These are phyloP conservation scores for Xylaria acuta DNA, from an alignment of 495 filamentous ascomycete genomes.

Conservation along the genomic window DNA sequence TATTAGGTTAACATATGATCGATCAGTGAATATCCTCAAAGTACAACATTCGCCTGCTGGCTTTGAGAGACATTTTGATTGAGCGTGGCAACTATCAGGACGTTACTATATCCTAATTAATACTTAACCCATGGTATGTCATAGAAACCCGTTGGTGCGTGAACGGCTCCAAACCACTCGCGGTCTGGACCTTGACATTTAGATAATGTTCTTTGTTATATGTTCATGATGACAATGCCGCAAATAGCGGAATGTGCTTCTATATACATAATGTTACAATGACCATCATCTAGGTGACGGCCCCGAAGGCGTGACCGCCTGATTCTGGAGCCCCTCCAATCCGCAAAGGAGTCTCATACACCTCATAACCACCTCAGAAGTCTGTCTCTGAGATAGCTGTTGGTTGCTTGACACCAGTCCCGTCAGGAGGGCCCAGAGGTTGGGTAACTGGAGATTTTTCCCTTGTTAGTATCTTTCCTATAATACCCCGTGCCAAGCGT, in stretches of 20 bases:
- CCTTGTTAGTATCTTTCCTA: neutral
- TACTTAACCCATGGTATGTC: neutral
- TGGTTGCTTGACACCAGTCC: constrained; percentile 13
- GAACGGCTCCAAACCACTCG: neutral
- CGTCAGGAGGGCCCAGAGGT: constrained; percentile 9
- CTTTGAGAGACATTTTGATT: neutral
- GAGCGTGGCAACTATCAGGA: neutral
- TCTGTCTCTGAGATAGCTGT: constrained; percentile 9
- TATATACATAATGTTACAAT: neutral
- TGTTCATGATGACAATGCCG: neutral
- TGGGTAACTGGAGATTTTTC: constrained; percentile 13
- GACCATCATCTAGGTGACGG: constrained; percentile 1
- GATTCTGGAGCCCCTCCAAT: constrained; percentile 4
- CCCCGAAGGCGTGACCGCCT: neutral
- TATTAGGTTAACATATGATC: neutral
- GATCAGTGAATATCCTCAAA: neutral
- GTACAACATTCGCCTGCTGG: neutral
- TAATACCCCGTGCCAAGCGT: neutral
- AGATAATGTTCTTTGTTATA: neutral
- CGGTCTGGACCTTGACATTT: too few relatives aligned
- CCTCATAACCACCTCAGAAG: constrained; percentile 2
- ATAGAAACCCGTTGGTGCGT: neutral
- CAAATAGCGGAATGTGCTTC: neutral
- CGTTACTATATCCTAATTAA: neutral
- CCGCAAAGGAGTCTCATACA: constrained; percentile 13